phyloP scores from a whole-genome alignment of 352 stramenopile genomes.

The Phytophthora idaei region DNA sequence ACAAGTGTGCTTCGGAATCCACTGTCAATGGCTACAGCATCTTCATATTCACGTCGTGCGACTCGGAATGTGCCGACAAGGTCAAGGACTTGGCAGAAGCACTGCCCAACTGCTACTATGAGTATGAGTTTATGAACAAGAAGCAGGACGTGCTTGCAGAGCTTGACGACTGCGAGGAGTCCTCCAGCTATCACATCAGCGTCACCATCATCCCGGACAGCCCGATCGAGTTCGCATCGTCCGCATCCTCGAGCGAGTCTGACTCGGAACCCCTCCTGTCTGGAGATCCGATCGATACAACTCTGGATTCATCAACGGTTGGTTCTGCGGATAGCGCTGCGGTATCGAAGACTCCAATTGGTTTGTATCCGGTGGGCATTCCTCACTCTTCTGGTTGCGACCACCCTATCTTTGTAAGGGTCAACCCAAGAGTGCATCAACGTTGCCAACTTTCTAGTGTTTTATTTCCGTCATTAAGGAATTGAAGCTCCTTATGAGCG shows the following conservation, averaged over 20 bases:
- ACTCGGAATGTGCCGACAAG: slow-evolving; percentile 30
- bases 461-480: too few species aligned
- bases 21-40: slow-evolving; percentile 30
- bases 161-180: slow-evolving; percentile 15
- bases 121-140: slow-evolving; percentile 42
- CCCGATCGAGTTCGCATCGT: slow-evolving; percentile 7
- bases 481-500: too few species aligned
- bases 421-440: too few species aligned
- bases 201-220: slow-evolving; percentile 18
- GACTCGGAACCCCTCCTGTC: background rate
- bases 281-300: slow-evolving; percentile 5
- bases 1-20: slow-evolving; percentile 33
- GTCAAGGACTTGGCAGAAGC: slow-evolving; percentile 25
- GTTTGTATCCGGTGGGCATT: background rate
- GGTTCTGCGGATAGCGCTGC: background rate
- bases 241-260: slow-evolving; percentile 5
- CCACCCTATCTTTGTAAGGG: background rate
- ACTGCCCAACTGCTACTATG: slow-evolving; percentile 44
- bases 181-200: slow-evolving; percentile 13
- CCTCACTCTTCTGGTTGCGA: slow-evolving; percentile 1
- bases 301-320: slow-evolving; percentile 15
- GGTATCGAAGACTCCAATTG: background rate
- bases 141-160: slow-evolving; percentile 32
- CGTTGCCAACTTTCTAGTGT: too few species aligned
- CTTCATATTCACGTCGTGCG: slow-evolving; percentile 39